Base-by-base conservation (phyloP, 192 early-diverging fungal genomes). In the Gorgonomyces haynaldii region DNA sequence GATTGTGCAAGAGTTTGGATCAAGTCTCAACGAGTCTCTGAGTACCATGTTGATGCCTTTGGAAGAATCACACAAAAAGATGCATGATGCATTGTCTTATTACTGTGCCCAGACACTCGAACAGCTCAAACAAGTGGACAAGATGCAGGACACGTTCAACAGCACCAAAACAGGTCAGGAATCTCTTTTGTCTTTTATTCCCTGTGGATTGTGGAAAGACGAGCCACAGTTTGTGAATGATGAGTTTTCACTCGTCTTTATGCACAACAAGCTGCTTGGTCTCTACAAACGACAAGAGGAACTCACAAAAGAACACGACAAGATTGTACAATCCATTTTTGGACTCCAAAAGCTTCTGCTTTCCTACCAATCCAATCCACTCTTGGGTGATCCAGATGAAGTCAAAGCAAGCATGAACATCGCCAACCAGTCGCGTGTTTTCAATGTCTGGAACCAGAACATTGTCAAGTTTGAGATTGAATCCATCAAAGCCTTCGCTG, bases 221-320 rank as follows among this genome's bases (percentile, higher is more conserved):
- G 44, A 65, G 53, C 64, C 56, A 13, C 56, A 67, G 22, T 58
- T 88, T 24, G 69, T 67, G 0, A 43, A 49, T 10, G 83, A 82
- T 45, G 79, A 81, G 23, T 67, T 62, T 20, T 61, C 81, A 2
- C 38, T 57, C 4, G 69, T 81, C 8, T 85, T 69, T 41, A 58
- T 88, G 45, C 72, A 61, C 38, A 88, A 88, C 57, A 78, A 71
- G 49, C 58, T 85, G 15, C n/a, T n/a, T n/a, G 60, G 65, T 37
- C 81, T 76, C 46, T 43, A 78, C 23, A 60, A 64, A 34, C 60
- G 70, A 44, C 61, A 67, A 21, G 41, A 77, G 17, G 60, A 63
- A 6, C 58, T 66, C 28, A 16, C 80, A 6, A 66, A 55, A 10
- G 50, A 58, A 29, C 76, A 81, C 4, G 60, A 81, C 24, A 61